These are phyloP conservation scores for Nakaseomyces kungkrabaensis DNA, from an alignment of 1,139 yeast species.

Conservation along the genomic window DNA sequence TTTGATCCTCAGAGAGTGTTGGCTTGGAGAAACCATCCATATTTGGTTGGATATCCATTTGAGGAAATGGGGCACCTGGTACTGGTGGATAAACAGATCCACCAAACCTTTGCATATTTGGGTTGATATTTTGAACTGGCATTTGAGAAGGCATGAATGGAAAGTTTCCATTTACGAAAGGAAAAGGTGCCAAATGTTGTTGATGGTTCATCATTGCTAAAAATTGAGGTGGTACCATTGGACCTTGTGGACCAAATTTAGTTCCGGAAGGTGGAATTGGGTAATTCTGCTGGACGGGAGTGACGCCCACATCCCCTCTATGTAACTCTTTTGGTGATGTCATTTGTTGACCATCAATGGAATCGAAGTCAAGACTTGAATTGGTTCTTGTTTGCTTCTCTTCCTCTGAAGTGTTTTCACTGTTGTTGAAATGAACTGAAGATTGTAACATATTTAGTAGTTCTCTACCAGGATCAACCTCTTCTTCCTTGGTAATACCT, in stretches of 20 bases:
- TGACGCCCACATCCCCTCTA: slow-evolving; percentile 2
- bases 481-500: slow-evolving; percentile 39
- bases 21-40: slow-evolving; percentile 8
- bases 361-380: slow-evolving; percentile 1
- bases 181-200: slow-evolving; percentile 28
- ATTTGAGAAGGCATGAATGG: slow-evolving; percentile 5
- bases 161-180: slow-evolving; percentile 19
- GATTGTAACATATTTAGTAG: slow-evolving; percentile 51
- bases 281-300: slow-evolving; percentile 8
- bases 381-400: slow-evolving; percentile 3
- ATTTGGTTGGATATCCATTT: slow-evolving; percentile 1
- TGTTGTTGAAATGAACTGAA: slow-evolving; percentile 25
- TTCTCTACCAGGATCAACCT: slow-evolving; percentile 66
- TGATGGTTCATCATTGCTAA: slow-evolving; percentile 15
- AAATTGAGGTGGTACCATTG: slow-evolving; percentile 11
- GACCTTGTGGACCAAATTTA: slow-evolving; percentile 7
- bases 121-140: slow-evolving; percentile 1
- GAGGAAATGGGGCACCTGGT: slow-evolving; percentile 2
- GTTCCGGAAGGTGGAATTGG: slow-evolving; percentile 2
- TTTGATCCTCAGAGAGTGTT: slow-evolving; percentile 19
- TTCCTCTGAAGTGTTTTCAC: slow-evolving; percentile 12
- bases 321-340: not conserved
- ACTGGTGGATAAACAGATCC: not conserved
- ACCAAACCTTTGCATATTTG: not conserved
- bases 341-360: not conserved